phyloP scores from a whole-genome alignment of 2,329 filamentous ascomycete genomes.

The Dothiorella sarmentorum region DNA sequence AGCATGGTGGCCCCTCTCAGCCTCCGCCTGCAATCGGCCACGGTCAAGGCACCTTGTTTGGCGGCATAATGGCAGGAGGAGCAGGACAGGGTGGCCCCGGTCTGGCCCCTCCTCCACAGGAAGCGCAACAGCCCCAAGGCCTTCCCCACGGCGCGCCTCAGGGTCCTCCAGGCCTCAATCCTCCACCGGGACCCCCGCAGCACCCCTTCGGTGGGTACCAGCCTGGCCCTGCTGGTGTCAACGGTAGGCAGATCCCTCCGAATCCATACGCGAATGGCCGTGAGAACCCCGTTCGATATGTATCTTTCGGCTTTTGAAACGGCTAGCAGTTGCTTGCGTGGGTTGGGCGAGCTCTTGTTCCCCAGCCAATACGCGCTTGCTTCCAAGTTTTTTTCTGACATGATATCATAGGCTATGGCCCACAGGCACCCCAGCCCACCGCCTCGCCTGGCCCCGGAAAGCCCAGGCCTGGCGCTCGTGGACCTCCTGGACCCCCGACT shows the following conservation, averaged over 20 bases:
- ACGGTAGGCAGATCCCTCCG: constrained; percentile 49
- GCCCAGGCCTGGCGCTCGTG: constrained; percentile 61
- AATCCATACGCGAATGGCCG: constrained; percentile 9
- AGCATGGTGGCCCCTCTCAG: constrained; percentile 77
- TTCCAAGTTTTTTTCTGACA: neutral
- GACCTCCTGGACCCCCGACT: constrained; percentile 70
- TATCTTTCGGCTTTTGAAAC: constrained; percentile 3
- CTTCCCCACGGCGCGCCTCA: constrained; percentile 69
- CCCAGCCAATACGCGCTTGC: constrained; percentile 25
- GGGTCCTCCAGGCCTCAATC: constrained; percentile 64
- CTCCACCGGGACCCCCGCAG: constrained; percentile 54
- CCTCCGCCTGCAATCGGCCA: constrained; percentile 83
- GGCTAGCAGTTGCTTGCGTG: constrained; percentile 12
- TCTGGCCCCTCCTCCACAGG: constrained; percentile 67
- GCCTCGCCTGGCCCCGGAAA: constrained; percentile 77
- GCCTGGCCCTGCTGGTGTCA: constrained; percentile 58
- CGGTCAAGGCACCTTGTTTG: constrained; percentile 85
- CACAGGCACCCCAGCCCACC: constrained; percentile 78
- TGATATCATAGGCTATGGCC: constrained; percentile 61
- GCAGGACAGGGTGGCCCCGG: constrained; percentile 78
- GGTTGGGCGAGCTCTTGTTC: neutral
- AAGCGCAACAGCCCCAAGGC: constrained; percentile 57
- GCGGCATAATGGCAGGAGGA: constrained; percentile 90
- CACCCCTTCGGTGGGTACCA: constrained; percentile 73
- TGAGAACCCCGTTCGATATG: constrained; percentile 15